These are phyloP conservation scores for Suaeda aralocaspica DNA, from an alignment of 148 eudicot species.

Conservation along the genomic window DNA sequence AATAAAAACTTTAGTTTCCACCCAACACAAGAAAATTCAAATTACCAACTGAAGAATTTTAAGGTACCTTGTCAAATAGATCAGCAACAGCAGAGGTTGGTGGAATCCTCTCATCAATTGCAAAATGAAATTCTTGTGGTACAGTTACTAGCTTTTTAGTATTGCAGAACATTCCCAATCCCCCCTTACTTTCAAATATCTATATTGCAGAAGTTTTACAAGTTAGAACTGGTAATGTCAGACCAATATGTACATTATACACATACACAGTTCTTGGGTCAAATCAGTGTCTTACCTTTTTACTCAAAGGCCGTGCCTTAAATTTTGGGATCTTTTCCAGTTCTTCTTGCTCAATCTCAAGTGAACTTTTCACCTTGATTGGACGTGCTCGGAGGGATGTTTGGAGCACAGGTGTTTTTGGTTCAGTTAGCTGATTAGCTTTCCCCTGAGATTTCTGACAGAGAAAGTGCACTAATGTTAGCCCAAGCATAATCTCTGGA, in stretches of 20 bases:
- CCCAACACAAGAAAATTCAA: background rate
- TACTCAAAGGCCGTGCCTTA: constrained; percentile 92
- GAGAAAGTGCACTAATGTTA: background rate
- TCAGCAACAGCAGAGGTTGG: constrained; percentile 54
- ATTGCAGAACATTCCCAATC: constrained; percentile 66
- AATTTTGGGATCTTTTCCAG: constrained; percentile 81
- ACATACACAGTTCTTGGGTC: background rate
- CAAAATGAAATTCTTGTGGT: constrained; percentile 90
- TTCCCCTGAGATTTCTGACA: constrained; percentile 60
- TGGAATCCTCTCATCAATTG: constrained; percentile 76
- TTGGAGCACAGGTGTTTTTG: constrained; percentile 76
- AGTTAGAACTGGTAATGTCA: background rate
- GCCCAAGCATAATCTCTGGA: background rate
- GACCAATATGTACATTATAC: too few species aligned
- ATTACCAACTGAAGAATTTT: background rate
- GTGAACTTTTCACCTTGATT: constrained; percentile 55
- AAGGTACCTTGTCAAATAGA: constrained; percentile 77
- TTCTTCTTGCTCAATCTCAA: constrained; percentile 78
- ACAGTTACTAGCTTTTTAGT: constrained; percentile 67
- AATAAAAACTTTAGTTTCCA: background rate
- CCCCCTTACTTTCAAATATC: constrained; percentile 97
- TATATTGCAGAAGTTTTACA: constrained; percentile 21
- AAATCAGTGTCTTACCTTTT: constrained; percentile 44
- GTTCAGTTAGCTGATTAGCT: constrained; percentile 62
- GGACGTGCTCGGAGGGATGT: constrained; percentile 92